Base-by-base conservation (phyloP, 164 flowering plant species). In the Taxillus chinensis region DNA sequence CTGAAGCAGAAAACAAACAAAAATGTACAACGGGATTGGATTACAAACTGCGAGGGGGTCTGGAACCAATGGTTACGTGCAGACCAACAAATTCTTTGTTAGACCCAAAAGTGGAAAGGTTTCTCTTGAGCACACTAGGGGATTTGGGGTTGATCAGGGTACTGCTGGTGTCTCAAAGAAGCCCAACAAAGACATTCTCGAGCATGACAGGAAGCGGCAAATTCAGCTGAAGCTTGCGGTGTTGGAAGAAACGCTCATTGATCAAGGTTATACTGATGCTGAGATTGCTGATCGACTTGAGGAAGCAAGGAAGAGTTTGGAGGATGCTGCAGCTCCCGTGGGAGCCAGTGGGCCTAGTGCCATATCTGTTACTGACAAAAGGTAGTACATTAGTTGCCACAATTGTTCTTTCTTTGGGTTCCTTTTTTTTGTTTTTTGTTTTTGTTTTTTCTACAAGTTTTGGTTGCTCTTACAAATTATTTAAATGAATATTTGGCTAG, bases 1-100 rank as follows among this genome's bases (percentile, higher is more conserved):
- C 13, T 8, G 15, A 51, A 51, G 27, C 17, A 2, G 27, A 57
- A 40, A 41, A 37, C 4, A 5, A 6, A 38, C 45, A 27, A 67
- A 62, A 38, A 93, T 93, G 99, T 90, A 93, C 68, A 93, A 93
- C 77, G 99, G 99, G 7, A 86, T 90, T 39, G 99, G 97, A 12
- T 65, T 93, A 39, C 96, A 86, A 61, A 90, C 99, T 43, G 71
- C 97, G 0, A 76, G 99, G 46, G 99, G 97, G 37, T 93, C 97
- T 0, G 99, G 99, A 39, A 93, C 97, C 5, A 93, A 90, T 62
- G 99, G 99, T 0, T 82, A 93, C 68, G 70, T 89, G 3, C 97
- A 93, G 71, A 74, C 82, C 41, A 93, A 89, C 78, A 89, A 84
- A 73, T 93, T 93, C 67, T 84, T 89, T 50, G 80, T 90, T 5